Evolutionary conservation across 192 early-diverging fungal species (phyloP), one percentile per base, ranked within the genome.

Genomic region (Haplosporangium gracile): DNA sequence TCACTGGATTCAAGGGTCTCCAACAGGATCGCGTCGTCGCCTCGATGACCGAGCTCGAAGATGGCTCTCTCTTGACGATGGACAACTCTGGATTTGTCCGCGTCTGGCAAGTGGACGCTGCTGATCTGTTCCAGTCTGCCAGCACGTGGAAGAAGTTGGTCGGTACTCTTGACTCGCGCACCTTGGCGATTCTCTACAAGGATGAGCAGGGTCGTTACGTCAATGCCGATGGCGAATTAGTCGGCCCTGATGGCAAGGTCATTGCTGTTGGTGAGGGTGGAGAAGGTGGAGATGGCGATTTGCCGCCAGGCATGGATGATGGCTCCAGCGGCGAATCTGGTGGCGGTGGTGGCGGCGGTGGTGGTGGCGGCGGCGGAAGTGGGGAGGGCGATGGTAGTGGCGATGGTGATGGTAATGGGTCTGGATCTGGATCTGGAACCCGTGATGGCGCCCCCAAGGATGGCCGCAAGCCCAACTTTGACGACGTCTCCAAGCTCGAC

Each of bases 71-170:
- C 13, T 82, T 92, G 72, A 93, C 93, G 5, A 90, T 93, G 90
- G 93, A 93, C 68, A 93, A 90, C 80, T 79, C 90, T 81, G 88
- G 88, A 7, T 80, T 83, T 69, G 90, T 92, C 24, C 89, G 92
- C 40, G 81, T 93, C 40, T 93, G 91, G 91, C 93, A 93, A 82
- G 86, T 93, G 13, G 89, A 90, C 47, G 84, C 92, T 29, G 88
- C 87, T 15, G 86, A 93, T 39, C 75, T 93, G 9, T 90, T 91
- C 74, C 77, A 88, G 10, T 84, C 92, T 22, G 92, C 90, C 4
- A 83, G 91, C 49, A 92, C 89, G 5, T 93, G 93, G 93, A 93
- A 91, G 72, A 90, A 91, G 63, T 78, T 93, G 76, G 93, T 93
- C 43, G 93, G 93, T 7, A 89, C 90, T 22, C 73, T 89, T 22